These are phyloP conservation scores for Oryza coarctata DNA, from an alignment of 176 grass and related monocot genomes.

Conservation along the genomic window DNA sequence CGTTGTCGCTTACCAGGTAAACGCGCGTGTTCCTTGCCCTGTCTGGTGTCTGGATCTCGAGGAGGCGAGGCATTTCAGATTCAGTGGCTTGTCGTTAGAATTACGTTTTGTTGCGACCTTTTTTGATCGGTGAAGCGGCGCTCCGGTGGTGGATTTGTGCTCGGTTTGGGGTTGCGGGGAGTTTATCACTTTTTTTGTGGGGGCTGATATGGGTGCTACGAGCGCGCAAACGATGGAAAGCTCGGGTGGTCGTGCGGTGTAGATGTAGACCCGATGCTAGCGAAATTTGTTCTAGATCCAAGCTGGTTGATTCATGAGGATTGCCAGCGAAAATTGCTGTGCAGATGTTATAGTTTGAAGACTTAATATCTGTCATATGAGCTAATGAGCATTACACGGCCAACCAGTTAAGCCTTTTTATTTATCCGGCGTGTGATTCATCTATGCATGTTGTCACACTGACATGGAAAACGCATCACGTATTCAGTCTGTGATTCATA, in stretches of 20 bases:
- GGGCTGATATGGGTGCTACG: not conserved
- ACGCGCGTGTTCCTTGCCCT: not conserved
- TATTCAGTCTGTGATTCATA: not conserved
- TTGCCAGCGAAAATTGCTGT: not conserved
- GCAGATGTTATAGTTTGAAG: not conserved
- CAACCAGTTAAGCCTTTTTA: not conserved
- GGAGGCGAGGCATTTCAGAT: not conserved
- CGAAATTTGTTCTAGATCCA: not conserved
- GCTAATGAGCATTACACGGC: not conserved
- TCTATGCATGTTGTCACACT: not conserved
- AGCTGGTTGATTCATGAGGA: not conserved
- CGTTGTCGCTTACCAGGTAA: constrained; percentile 5
- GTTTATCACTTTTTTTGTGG: not conserved
- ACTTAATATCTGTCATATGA: not conserved
- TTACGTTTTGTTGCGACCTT: not conserved
- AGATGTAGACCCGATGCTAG: not conserved
- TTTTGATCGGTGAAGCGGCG: not conserved
- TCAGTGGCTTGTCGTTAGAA: not conserved
- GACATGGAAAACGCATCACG: not conserved
- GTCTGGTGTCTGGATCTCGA: not conserved
- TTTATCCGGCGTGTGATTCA: not conserved
- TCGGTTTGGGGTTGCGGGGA: not conserved
- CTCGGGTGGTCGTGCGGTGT: not conserved
- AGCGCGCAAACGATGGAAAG: not conserved
- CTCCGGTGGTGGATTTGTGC: constrained; percentile 1